These are phyloP conservation scores for Pigoraptor vietnamica DNA, from an alignment of 78 protist genomes.

Conservation along the genomic window DNA sequence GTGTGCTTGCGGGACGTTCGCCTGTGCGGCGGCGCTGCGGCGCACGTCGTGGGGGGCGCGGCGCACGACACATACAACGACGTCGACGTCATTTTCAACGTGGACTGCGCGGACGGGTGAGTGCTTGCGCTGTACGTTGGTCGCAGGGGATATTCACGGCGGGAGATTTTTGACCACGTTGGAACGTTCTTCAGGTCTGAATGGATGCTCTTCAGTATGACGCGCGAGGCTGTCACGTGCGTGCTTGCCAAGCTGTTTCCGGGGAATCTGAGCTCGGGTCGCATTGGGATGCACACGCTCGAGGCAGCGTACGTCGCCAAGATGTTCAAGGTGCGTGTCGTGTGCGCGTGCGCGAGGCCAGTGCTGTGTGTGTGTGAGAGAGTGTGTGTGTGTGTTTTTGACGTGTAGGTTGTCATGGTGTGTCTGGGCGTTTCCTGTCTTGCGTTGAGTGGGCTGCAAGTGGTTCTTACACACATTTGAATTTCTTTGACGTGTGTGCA, in stretches of 20 bases:
- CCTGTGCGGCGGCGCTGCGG: neutral
- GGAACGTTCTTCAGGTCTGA: too few species aligned
- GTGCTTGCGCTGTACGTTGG: too few species aligned
- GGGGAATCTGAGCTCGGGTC: neutral
- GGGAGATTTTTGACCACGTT: too few species aligned
- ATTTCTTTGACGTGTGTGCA: too few species aligned
- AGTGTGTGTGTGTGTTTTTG: too few species aligned
- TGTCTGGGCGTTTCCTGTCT: neutral
- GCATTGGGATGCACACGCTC: neutral
- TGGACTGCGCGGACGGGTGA: neutral
- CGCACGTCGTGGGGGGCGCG: neutral
- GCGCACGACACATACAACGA: neutral
- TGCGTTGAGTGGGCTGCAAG: too few species aligned
- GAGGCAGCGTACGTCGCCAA: neutral
- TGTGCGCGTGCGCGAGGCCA: too few species aligned
- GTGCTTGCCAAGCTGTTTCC: neutral
- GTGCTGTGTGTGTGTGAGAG: neutral
- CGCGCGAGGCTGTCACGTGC: neutral
- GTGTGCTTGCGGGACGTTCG: neutral
- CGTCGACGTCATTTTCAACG: neutral
- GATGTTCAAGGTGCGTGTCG: conserved; percentile 15
- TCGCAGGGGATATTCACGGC: too few species aligned
- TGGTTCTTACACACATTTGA: too few species aligned
- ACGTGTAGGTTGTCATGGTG: neutral
- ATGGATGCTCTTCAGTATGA: neutral